Conservation (phyloP, 2,329 filamentous ascomycete species). For the Helotiales sp. region DNA sequence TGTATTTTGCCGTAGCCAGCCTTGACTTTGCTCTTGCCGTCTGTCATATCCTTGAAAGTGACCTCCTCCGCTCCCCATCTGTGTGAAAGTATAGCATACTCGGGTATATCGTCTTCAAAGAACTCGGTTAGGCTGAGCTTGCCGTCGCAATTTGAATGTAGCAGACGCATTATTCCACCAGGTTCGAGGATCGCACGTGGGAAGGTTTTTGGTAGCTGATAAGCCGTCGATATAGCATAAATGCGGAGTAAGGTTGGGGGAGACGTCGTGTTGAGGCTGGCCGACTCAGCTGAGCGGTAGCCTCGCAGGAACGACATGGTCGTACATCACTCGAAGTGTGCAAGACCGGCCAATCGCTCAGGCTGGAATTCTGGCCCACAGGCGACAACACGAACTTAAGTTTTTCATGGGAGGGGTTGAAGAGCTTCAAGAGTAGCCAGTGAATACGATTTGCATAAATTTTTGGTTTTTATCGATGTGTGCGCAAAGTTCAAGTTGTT, state of each 20-base stretch:
- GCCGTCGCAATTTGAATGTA: constrained; percentile 16
- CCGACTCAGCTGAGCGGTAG: constrained; percentile 26
- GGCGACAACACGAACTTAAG: no score
- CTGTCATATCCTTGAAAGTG: no score
- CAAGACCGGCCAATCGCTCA: constrained; percentile 19
- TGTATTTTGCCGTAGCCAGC: no score
- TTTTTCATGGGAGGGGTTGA: no score
- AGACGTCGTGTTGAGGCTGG: constrained; percentile 30
- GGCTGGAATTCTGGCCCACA: constrained; percentile 22
- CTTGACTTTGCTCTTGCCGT: no score
- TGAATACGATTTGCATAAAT: no score
- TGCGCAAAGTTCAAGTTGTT: no score
- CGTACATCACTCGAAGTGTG: constrained; percentile 30
- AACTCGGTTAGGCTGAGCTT: constrained; percentile 28
- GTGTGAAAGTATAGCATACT: constrained; percentile 40
- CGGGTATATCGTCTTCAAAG: constrained; percentile 26
- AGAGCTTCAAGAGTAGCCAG: no score
- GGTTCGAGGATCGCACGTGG: constrained; percentile 23
- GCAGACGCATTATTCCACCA: no score
- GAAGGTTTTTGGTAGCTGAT: constrained; percentile 19
- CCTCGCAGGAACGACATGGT: no score
- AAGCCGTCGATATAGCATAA: constrained; percentile 20
- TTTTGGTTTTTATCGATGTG: no score
- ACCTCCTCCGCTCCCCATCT: no score
- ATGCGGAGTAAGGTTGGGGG: constrained; percentile 23